Conservation (phyloP, 164 flowering plant genomes). For the Protea cynaroides region DNA sequence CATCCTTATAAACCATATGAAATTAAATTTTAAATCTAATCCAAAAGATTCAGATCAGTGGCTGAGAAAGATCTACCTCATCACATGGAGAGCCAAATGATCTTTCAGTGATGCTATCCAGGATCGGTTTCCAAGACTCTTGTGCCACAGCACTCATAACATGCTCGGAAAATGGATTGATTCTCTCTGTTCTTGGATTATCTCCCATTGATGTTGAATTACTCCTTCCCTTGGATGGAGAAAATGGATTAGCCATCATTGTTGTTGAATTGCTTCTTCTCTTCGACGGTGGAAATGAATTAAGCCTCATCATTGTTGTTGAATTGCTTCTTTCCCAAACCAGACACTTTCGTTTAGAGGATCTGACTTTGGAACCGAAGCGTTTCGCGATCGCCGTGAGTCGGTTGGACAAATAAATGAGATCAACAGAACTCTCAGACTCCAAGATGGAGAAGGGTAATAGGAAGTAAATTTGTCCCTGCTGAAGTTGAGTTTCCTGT, state of each 20-base stretch:
- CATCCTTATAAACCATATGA: too few relatives aligned
- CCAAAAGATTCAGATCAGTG: conserved; percentile 5
- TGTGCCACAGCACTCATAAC: too few relatives aligned
- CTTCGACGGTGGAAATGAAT: too few relatives aligned
- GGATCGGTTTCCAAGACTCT: conserved; percentile 51
- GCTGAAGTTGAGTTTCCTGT: conserved; percentile 22
- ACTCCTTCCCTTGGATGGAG: too few relatives aligned
- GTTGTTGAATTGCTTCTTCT: too few relatives aligned
- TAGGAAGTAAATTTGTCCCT: conserved; percentile 33
- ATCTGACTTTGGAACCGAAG: background rate
- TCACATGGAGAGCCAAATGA: conserved; percentile 30
- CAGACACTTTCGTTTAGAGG: background rate
- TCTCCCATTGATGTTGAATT: too few relatives aligned
- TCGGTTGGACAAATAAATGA: background rate
- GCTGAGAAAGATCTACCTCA: too few relatives aligned
- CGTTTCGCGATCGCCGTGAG: conserved; percentile 20
- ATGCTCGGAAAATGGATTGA: too few relatives aligned
- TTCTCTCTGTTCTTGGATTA: background rate
- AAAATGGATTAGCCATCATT: too few relatives aligned
- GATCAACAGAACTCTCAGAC: conserved; percentile 6
- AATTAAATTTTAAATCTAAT: too few relatives aligned
- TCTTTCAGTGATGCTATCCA: conserved; percentile 41
- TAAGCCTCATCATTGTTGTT: too few relatives aligned
- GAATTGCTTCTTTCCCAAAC: background rate
- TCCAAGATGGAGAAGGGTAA: conserved; percentile 30